A percentile compares a stretch with the other conserved stretches of the same genome.
Conservation (phyloP, 78 protist species). For the slime mould (Dictyostelium discoideum) region dicty_2.7 NC_007091.3:4439501-4440000, state of each 20-base stretch:
- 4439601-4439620: too few species aligned
- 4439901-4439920: not conserved
- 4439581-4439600: too few species aligned
- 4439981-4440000: not conserved
- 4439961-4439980: not conserved
- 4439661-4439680: not conserved
- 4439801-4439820: not conserved
- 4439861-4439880: not conserved
- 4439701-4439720: not conserved
- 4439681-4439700: conserved; percentile 16
- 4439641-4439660: not conserved
- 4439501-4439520: too few species aligned
- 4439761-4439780: not conserved
- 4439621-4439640: too few species aligned
- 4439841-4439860: not conserved
- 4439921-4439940: not conserved
- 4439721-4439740: not conserved
- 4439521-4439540: too few species aligned
- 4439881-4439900: not conserved
- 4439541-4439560: too few species aligned
- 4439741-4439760: not conserved
- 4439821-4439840: not conserved
- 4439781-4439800: not conserved
- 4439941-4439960: not conserved
- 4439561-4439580: too few species aligned